Evolutionary conservation across 257 asterid genomes (phyloP), one percentile per base, ranked within the genome.

Genomic region (Lycium barbarum): DNA sequence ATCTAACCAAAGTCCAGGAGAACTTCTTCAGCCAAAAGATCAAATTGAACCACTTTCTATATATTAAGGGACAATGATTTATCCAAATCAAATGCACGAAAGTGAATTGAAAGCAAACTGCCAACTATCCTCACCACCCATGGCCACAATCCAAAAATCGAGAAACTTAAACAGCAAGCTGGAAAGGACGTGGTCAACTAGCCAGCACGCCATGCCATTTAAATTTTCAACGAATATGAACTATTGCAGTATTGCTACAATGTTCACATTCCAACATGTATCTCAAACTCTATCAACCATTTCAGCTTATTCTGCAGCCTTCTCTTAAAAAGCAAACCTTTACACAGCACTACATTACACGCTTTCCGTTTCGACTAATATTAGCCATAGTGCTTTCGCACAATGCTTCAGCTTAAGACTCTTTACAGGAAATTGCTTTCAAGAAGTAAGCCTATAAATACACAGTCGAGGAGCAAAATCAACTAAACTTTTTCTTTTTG

Each of bases 241-340:
- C 33, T 26, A 26, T 26, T 26, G 33, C 33, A 36, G 12, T 36
- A 36, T 68, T 68, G 51, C 49, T 15, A 68, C 20, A 1, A 35
- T 4, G n/a, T 26, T 65, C 11, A 33, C 33, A 26, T 26, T 65
- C 47, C 74, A 67, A 67, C 3, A 35, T 35, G 49, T 67, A 67
- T 35, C 6, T 35, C 74, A 67, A 15, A 67, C 35, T 67, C 22
- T 35, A 67, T 67, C 47, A 67, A 35, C 33, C 45, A 33, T 71
- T 71, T n/a, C 57, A 71, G 18, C 79, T 71, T 43, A 71, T 18
- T 71, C 5, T 43, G 79, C 57, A 9, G 79, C 55, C 43, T 71
- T 71, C 17, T 71, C 79, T 71, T 71, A n/a, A 43, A 71, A 43
- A 40, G 0, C 18, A 17, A 18, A 43, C 57, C 18, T 40, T 40